These are phyloP conservation scores for Tubosaeta sp. DNA, from an alignment of 768 basidiomycete species.

Conservation along the genomic window DNA sequence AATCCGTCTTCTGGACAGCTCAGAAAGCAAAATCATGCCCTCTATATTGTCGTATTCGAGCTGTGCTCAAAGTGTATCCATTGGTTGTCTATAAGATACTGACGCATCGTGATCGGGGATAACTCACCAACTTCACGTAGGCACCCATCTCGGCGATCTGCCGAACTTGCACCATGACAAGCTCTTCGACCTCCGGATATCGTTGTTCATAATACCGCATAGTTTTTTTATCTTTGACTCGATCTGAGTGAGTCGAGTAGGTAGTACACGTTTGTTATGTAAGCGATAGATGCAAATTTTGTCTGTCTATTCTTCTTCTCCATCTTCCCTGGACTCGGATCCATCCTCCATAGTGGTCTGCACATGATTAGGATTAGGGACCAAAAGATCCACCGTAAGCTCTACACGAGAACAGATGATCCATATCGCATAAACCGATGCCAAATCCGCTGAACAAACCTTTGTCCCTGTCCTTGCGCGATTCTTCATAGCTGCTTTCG, in stretches of 20 bases:
- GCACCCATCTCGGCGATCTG: conserved; percentile 99
- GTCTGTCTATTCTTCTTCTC: conserved; percentile 4
- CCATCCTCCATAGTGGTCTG: conserved; percentile 15
- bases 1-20: conserved; percentile 93
- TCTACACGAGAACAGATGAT: conserved; percentile 5
- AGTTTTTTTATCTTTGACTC: neutral
- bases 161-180: conserved; percentile 99
- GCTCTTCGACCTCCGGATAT: conserved; percentile 95
- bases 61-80: conserved; percentile 35
- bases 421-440: neutral
- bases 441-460: conserved; percentile 34
- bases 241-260: neutral
- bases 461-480: conserved; percentile 41
- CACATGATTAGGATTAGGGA: conserved; percentile 65
- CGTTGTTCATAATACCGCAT: conserved; percentile 94
- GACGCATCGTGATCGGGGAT: neutral
- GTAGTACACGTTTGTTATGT: neutral
- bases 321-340: conserved; percentile 8
- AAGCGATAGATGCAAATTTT: neutral
- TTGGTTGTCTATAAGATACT: neutral
- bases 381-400: conserved; percentile 53
- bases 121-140: conserved; percentile 90
- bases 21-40: conserved; percentile 99
- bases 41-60: conserved; percentile 99
- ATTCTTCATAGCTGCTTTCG: conserved; percentile 55